Evolutionary conservation across 768 basidiomycete species (phyloP), one percentile per base, ranked within the genome.

Genomic region (Lactarius evosmus): DNA sequence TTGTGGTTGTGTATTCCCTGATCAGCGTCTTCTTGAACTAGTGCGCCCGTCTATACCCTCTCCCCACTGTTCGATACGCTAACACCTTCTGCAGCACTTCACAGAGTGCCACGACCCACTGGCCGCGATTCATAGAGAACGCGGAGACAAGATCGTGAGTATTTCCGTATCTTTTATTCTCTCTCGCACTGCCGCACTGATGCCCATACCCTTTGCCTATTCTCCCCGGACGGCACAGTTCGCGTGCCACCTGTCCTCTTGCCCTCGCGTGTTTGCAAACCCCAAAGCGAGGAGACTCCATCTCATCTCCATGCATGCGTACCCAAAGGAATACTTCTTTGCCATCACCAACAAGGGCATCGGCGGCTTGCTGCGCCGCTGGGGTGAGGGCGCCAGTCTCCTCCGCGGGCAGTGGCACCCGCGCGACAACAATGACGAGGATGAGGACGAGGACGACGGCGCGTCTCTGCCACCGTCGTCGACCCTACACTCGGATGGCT

Each of bases 271-370:
- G 12, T 95, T 94, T 72, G 71, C 75, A 8, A 87, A 83, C 1
- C 94, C 93, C 0, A 93, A 90, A 74, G 75, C 83, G 17, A 82
- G 94, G 19, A 78, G 94, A 27, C 78, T 90, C 50, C 94, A 95
- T 76, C 81, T 96, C 58, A 91, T 95, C 52, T 81, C 87, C 69
- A 83, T 79, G 16, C 94, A 96, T 69, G 84, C 81, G 56, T 96
- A 88, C 71, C 93, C 93, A 5, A 91, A 91, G 71, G 85, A 94
- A 70, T 96, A 88, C 74, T 95, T 93, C 75, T 96, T 95, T 72
- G 84, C 89, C 22, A 88, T 96, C 22, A 94, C 91, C 17, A 95
- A 95, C 75, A 93, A 91, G 72, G 94, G 94, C 25, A 85, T 94
- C 14, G 92, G 91, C 14, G 90, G 88, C 4, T 76, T 94, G 19